Evolutionary conservation across 1,139 yeast species (phyloP), one percentile per base, ranked within the genome.

Genomic region (Candida mesenterica): DNA sequence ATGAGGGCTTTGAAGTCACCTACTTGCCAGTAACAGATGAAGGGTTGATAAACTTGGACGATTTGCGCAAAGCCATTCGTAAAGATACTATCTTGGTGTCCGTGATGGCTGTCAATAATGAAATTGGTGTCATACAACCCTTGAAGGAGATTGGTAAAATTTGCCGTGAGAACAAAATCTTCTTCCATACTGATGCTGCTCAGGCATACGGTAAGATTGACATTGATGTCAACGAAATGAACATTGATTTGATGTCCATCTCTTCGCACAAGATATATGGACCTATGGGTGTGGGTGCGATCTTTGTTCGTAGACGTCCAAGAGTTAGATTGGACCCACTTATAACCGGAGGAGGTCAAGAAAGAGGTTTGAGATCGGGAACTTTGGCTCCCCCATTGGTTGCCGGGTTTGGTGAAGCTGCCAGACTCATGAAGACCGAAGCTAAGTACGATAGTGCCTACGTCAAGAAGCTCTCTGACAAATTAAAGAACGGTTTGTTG

Each of bases 341-440:
- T 41, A 85, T 92, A 49, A 84, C 89, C 43, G 99, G 99, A 50
- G 99, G 99, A 62, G 99, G 99, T 37, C 99, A 92, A 68, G 99
- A 92, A 68, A 83, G 99, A 67, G 98, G 98, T 43, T 73, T 92
- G 53, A 78, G 99, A 65, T 86, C 96, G 6, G 99, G 99, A 44
- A 92, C 99, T 23, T 75, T 92, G 57, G 92, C 98, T 3, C 95
- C 98, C 14, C 96, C 98, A 20, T 74, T 90, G 52, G 87, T 92
- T 32, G 85, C 90, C 13, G 99, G 98, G 0, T 88, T 92, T 57
- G 99, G 99, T 45, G 97, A 92, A 64, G 98, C 98, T 20, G 95
- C 97, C 31, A 76, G 96, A 56, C 65, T 92, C 42, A 82, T 89
- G 75, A 62, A 61, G 36, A 65, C 72, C 49, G 99, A 94, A 58